phyloP scores from a whole-genome alignment of 371 early-diverging fungal species.

The Rhizopus stolonifer region DNA sequence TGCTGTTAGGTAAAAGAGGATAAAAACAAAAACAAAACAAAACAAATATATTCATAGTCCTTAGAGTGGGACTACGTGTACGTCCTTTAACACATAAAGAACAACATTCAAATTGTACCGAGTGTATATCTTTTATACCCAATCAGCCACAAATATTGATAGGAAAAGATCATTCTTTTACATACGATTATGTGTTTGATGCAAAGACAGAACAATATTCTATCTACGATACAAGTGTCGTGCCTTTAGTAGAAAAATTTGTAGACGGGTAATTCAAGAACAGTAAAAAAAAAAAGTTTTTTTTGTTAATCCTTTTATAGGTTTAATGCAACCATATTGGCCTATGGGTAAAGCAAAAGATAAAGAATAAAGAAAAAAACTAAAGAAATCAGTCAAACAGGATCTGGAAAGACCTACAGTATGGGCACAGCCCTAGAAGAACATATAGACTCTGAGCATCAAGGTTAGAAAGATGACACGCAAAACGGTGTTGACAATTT shows the following conservation, averaged over 20 bases:
- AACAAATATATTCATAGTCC: no score
- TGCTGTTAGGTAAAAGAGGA: constrained; percentile 49
- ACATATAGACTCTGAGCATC: constrained; percentile 28
- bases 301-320: constrained; percentile 17
- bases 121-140: constrained; percentile 67
- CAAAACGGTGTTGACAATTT: no score
- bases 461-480: constrained; percentile 18
- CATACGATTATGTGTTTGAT: constrained; percentile 86
- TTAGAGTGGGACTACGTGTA: constrained; percentile 78
- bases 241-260: constrained; percentile 81
- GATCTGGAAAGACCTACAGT: constrained; percentile 50
- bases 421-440: constrained; percentile 67
- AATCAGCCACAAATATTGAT: constrained; percentile 63
- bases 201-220: constrained; percentile 64
- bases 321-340: constrained; percentile 88
- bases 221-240: constrained; percentile 70
- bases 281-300: no score
- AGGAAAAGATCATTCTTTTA: constrained; percentile 72
- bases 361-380: no score
- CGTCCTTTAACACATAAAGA: constrained; percentile 80
- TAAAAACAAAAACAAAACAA: no score
- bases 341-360: constrained; percentile 87
- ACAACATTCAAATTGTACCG: constrained; percentile 61
- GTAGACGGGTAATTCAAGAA: constrained; percentile 74
- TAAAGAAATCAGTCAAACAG: constrained; percentile 31